These are phyloP conservation scores for Heritiera fomes DNA, from an alignment of 345 rosid species.

Conservation along the genomic window DNA sequence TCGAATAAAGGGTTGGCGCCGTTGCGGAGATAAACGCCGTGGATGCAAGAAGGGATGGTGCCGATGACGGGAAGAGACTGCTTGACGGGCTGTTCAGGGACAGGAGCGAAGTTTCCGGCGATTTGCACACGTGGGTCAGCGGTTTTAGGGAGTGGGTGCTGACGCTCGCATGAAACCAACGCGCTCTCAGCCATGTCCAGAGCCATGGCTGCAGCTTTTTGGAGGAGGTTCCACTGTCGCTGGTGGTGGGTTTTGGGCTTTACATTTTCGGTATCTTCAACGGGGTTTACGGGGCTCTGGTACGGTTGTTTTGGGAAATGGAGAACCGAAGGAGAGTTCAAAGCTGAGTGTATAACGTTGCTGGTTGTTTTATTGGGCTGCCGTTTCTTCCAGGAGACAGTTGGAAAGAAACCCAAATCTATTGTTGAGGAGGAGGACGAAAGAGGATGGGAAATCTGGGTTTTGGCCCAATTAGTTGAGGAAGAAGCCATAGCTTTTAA, in stretches of 20 bases:
- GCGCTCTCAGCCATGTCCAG: conserved; percentile 65
- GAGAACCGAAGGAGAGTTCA: conserved; percentile 56
- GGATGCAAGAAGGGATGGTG: conserved; percentile 68
- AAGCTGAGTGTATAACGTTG: conserved; percentile 32
- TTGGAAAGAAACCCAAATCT: conserved; percentile 34
- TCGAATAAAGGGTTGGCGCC: conserved; percentile 91
- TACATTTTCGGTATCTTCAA: conserved; percentile 26
- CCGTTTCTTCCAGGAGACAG: conserved; percentile 21
- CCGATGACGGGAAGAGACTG: conserved; percentile 59
- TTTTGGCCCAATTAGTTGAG: conserved; percentile 32
- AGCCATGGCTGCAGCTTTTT: conserved; percentile 65
- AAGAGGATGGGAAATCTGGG: conserved; percentile 39
- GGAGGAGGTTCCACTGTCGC: conserved; percentile 59
- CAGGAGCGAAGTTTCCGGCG: conserved; percentile 89
- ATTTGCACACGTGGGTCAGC: conserved; percentile 83
- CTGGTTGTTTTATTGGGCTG: conserved; percentile 21
- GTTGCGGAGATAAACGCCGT: conserved; percentile 88
- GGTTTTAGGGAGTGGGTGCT: conserved; percentile 72
- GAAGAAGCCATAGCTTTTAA: conserved; percentile 47
- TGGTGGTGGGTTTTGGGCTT: conserved; percentile 18
- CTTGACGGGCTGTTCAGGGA: conserved; percentile 64
- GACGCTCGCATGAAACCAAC: conserved; percentile 59
- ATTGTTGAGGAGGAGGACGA: conserved; percentile 25
- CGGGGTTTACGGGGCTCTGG: conserved; percentile 27
- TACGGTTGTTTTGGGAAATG: conserved; percentile 55